phyloP scores from a whole-genome alignment of 768 basidiomycete genomes.

The Termitomyces sp. region DNA sequence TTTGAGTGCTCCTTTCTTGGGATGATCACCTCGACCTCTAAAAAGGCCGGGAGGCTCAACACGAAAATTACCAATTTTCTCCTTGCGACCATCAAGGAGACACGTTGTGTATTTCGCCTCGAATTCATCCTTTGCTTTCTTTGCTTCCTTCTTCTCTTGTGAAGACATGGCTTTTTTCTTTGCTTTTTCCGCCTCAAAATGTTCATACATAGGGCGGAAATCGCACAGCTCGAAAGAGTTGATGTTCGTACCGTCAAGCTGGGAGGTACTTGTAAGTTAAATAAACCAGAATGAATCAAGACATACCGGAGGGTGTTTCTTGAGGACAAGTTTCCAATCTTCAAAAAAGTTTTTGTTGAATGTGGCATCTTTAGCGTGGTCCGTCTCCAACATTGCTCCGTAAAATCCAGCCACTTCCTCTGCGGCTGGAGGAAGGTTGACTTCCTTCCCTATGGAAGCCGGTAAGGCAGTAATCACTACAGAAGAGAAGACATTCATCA shows the following conservation, averaged over 20 bases:
- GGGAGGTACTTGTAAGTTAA: conserved; percentile 8
- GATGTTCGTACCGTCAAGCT: conserved; percentile 77
- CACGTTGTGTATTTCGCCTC: conserved; percentile 87
- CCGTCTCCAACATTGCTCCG: conserved; percentile 86
- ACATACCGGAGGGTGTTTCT: conserved; percentile 80
- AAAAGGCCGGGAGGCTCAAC: conserved; percentile 99
- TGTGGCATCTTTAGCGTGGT: conserved; percentile 81
- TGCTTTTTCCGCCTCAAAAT: conserved; percentile 89
- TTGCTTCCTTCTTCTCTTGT: conserved; percentile 89
- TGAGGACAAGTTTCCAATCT: conserved; percentile 78
- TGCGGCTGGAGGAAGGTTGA: conserved; percentile 78
- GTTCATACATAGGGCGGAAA: conserved; percentile 90
- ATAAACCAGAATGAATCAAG: conserved; percentile 1
- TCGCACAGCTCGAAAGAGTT: conserved; percentile 79
- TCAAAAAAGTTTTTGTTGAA: conserved; percentile 97
- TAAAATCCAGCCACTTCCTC: conserved; percentile 99
- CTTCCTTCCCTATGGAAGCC: conserved; percentile 55
- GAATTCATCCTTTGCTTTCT: conserved; percentile 77
- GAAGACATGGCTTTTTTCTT: conserved; percentile 85
- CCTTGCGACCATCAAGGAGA: conserved; percentile 92
- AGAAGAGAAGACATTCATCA: conserved; percentile 19
- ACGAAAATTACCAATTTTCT: conserved; percentile 97
- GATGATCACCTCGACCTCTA: conserved; percentile 96
- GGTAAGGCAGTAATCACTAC: conserved; percentile 6
- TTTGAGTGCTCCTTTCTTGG: conserved; percentile 94